Evolutionary conservation across 192 early-diverging fungal species (phyloP), one percentile per base, ranked within the genome.

Genomic region (Linnemannia exigua): DNA sequence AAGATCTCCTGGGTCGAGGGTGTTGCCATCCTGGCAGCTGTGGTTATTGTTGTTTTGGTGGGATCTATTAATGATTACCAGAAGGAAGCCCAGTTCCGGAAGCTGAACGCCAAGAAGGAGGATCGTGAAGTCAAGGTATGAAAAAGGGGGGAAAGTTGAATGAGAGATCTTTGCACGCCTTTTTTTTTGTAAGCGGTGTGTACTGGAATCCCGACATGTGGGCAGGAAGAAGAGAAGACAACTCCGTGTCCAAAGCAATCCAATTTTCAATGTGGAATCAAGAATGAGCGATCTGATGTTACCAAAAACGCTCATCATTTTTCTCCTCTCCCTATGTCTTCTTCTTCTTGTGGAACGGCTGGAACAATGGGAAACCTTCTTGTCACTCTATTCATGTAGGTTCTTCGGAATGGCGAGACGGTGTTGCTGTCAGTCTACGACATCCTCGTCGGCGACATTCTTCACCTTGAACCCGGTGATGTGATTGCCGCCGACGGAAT

Each of bases 401-500:
- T 95, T 47, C 90, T 94, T 14, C 92, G 99, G 58, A 92, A 94
- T 71, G 95, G 94, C 4, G 88, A 89, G 44, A 93, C 90, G 72
- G 77, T 88, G 28, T 78, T 96, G 33, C 86, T 99, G 3, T 96
- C 95, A 2, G 93, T 95, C 19, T 90, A 92, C 79, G 94, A 96
- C 77, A 87, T 99, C 1, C 88, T 97, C 51, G 97, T 98, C 17
- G 99, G 99, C 31, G 99, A 99, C 81, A 90, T 99, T 51, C 84
- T 95, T 74, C 87, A 93, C 52, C 80, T 99, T 9, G 95, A 97
- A 84, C 95, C 96, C 5, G 99, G 99, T 51, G 99, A 99, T 85
- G 94, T 99, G 35, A 89, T 98, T 61, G 92, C 97, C 48, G 97
- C 95, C 7, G 99, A 99, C 81, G 99, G 95, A 36, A 88, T 99